These are phyloP conservation scores for Penicillium chermesinum DNA, from an alignment of 495 filamentous ascomycete species.

Conservation along the genomic window DNA sequence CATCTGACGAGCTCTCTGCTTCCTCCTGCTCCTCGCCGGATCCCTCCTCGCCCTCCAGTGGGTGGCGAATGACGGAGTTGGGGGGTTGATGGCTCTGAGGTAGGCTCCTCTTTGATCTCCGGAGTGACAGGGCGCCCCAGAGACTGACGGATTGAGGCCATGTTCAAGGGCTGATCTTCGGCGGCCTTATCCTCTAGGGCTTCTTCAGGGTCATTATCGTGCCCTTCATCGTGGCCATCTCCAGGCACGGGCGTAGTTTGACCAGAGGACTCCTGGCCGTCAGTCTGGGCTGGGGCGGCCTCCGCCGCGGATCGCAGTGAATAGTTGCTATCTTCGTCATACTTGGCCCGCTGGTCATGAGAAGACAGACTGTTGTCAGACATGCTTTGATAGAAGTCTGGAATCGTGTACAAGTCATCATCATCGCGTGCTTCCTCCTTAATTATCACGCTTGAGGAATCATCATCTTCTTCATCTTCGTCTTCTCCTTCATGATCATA, in stretches of 20 bases:
- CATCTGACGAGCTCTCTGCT: constrained; percentile 26
- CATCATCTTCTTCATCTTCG: constrained; percentile 56
- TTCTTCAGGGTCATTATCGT: neutral
- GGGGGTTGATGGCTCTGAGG: constrained; percentile 71
- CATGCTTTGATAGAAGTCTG: constrained; percentile 47
- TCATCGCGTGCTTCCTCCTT: constrained; percentile 59
- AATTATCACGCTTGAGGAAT: constrained; percentile 58
- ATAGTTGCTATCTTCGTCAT: constrained; percentile 48
- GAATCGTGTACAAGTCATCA: constrained; percentile 68
- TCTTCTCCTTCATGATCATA: neutral
- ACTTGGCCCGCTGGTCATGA: constrained; percentile 37
- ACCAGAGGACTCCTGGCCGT: constrained; percentile 12
- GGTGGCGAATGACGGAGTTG: constrained; percentile 89
- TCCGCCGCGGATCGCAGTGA: constrained; percentile 39
- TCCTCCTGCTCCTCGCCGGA: constrained; percentile 18
- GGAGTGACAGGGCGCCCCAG: constrained; percentile 60
- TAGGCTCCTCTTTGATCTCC: constrained; percentile 45
- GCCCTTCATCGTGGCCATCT: neutral
- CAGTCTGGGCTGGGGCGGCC: constrained; percentile 7
- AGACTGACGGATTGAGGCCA: constrained; percentile 47
- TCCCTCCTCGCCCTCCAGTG: constrained; percentile 34
- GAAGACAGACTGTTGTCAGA: constrained; percentile 46
- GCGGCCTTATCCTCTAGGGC: neutral
- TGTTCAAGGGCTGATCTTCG: constrained; percentile 30
- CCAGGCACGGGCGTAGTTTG: constrained; percentile 33